A percentile compares a stretch with the other conserved stretches of the same genome.
Evolutionary conservation across 2,329 filamentous ascomycete species (phyloP).

Genomic region (Nemania diffusa): DNA sequence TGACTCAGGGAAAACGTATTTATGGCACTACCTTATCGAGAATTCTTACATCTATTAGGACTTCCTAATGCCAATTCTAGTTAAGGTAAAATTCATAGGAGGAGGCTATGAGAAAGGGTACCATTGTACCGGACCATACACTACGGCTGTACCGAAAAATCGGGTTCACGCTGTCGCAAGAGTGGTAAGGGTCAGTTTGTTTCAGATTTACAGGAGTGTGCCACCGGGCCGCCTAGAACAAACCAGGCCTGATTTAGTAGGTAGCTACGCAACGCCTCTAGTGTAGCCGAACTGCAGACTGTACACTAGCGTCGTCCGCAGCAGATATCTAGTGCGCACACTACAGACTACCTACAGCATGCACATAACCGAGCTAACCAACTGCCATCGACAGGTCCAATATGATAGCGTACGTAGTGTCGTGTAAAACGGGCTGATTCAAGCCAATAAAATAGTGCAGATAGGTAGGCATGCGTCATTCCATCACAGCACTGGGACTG

Average conservation of each 20-base stretch:
- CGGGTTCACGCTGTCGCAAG: too few relatives aligned
- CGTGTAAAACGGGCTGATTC: slow-evolving; percentile 14
- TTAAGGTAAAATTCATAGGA: neutral
- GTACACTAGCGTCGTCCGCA: neutral
- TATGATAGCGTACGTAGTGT: neutral
- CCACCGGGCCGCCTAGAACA: slow-evolving; percentile 3
- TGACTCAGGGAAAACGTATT: neutral
- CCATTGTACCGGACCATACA: neutral
- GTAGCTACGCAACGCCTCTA: neutral
- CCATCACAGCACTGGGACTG: neutral
- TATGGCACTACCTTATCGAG: neutral
- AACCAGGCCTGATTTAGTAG: slow-evolving; percentile 16
- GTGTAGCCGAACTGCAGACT: neutral
- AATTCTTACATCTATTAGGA: neutral
- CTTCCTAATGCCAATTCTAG: neutral
- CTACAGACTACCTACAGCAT: neutral
- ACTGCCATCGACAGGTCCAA: neutral
- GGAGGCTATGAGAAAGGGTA: neutral
- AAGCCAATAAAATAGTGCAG: neutral
- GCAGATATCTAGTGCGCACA: neutral
- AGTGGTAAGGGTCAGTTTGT: slow-evolving; percentile 14
- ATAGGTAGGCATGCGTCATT: neutral
- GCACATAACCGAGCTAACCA: slow-evolving; percentile 2
- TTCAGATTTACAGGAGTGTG: slow-evolving; percentile 21
- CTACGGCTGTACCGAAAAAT: slow-evolving; percentile 13